Conservation (phyloP, 2,329 filamentous ascomycete genomes). For the Diaporthe sp. region DNA sequence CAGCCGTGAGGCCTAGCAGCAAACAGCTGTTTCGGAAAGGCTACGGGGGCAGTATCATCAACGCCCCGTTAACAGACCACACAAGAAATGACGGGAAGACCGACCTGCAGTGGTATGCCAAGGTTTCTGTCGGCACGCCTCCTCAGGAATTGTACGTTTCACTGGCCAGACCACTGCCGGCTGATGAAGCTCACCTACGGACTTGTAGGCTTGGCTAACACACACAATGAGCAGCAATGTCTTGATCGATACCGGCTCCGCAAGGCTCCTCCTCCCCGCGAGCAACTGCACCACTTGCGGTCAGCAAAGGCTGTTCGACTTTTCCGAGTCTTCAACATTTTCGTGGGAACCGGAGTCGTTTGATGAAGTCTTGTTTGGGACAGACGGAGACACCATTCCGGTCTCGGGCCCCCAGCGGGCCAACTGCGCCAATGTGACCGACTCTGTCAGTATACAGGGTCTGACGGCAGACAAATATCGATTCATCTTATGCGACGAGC, state of each 20-base stretch:
- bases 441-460: conserved; percentile 25
- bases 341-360: conserved; percentile 1
- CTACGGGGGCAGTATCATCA: neutral
- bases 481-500: conserved; percentile 30
- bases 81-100: conserved; percentile 28
- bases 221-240: conserved; percentile 11
- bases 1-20: neutral
- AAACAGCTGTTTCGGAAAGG: neutral
- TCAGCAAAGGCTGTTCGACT: conserved; percentile 28
- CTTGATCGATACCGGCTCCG: conserved; percentile 32
- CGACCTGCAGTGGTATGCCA: conserved; percentile 34
- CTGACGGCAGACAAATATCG: conserved; percentile 6
- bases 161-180: too few species aligned
- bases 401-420: conserved; percentile 1
- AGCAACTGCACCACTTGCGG: conserved; percentile 32
- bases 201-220: neutral
- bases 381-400: conserved; percentile 31
- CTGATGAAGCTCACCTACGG: neutral
- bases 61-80: conserved; percentile 26
- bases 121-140: conserved; percentile 29
- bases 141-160: conserved; percentile 27
- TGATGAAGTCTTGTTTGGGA: conserved; percentile 8
- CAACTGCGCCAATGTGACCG: conserved; percentile 16
- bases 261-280: conserved; percentile 20
- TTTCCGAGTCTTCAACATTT: conserved; percentile 26